Base-by-base conservation (phyloP, 1,284 basidiomycete species). In the Porogramme epimiltina region DNA sequence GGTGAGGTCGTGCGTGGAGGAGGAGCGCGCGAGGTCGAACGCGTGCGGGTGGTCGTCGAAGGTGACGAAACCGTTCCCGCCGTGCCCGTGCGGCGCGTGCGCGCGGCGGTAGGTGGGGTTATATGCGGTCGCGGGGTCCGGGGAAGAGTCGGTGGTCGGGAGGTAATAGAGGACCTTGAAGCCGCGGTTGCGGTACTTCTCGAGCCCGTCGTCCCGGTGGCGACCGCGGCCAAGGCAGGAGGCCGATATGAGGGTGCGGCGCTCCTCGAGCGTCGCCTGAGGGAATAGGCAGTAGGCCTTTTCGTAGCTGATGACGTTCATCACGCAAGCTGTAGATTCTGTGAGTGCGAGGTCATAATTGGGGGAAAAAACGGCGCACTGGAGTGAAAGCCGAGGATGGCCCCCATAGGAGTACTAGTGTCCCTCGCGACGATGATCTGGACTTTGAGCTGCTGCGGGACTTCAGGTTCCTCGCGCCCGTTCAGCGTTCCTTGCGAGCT, bases 231-330 rank as follows among this genome's bases (percentile, higher is more conserved):
- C 43, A 44, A 45, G 50, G 40, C 49, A 51, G 45, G 56, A 53
- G 45, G 51, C 52, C 42, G 45, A 47, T 45, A 55, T 34, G 36
- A 66, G 52, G n/a, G 62, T 50, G 45, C 44, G 49, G 20, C 58
- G 61, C 18, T 62, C 48, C 23, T 64, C 58, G 49, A 70, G 65
- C 3, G 67, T 70, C 4, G 68, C 62, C 20, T 47, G 50, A 8
- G 69, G 67, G 54, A 62, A 70, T 34, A 59, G 57, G 44, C 54
- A 55, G 45, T 59, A 59, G 4, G 57, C 54, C 23, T 53, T 53
- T 19, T 59, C 67, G 59, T 42, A 62, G 61, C 51, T 55, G 56
- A 75, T 71, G 53, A 67, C 63, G 65, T 71, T 81, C 75, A 80
- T 77, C 4, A 79, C 79, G 31, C 70, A 73, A 2, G 77, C 78